Evolutionary conservation across 2,329 filamentous ascomycete species (phyloP), one percentile per base, ranked within the genome.

Genomic region (Zymoseptoria passerinii): DNA sequence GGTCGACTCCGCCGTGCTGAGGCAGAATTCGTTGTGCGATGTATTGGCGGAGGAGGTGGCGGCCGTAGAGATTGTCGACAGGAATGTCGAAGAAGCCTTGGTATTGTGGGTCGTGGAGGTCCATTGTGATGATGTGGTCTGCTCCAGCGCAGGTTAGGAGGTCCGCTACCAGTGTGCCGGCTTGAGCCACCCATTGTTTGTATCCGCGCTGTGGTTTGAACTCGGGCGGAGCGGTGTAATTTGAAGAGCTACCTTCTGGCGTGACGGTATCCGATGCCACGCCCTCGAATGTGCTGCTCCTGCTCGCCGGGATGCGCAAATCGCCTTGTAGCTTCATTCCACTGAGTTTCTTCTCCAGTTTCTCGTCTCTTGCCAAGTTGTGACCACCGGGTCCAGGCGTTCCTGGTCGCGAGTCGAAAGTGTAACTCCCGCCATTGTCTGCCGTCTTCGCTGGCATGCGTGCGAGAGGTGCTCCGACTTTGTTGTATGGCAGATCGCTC

Each of bases 11-110:
- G 44, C 90, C 89, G 73, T 86, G 87, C 75, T 86, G 92, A 70
- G 92, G 87, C 53, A 89, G 87, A 60, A 96, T 94, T 68, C 90
- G 84, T 70, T 88, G 85, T 71, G 91, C 86, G 67, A 87, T 85
- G 72, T 86, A 86, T 67, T 81, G 83, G 70, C 83, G 82, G 58
- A 86, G 78, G 54, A 92, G 77, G 53, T 88, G 86, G 67, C 89
- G 85, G 58, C 87, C 92, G 76, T 97, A 97, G 18, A 99, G 81
- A 73, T 99, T 99, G 77, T 99, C 94, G 58, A 99, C 94, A 2
- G 94, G 94, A 59, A 97, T 96, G 71, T 99, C 92, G 71, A 99
- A 97, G 80, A 96, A 99, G 56, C 94, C 94, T 75, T 99, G 94
- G 71, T 97, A 97, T 75, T 99, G 91, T 49, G 90, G 89, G 73